Percentiles rank a stretch among this genome's conserved stretches.
Evolutionary conservation across 1,284 basidiomycete species (phyloP).

Genomic region (Marasmius oreades): DNA sequence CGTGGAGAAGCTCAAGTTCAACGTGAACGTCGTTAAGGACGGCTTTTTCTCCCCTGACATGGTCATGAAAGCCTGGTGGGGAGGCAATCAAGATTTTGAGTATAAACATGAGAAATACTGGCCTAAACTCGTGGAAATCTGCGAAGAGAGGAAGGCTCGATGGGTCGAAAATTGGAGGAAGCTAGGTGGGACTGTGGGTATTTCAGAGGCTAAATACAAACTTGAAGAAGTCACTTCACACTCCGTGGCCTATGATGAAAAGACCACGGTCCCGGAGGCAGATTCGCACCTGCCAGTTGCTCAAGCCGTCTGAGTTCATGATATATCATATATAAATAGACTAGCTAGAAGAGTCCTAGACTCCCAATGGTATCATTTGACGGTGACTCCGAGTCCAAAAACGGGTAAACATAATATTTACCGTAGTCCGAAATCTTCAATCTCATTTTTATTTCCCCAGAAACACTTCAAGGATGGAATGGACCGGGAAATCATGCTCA

Average conservation of each 20-base stretch:
- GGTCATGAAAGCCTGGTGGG: slow-evolving; percentile 60
- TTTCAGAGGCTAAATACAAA: slow-evolving; percentile 74
- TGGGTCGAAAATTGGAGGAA: slow-evolving; percentile 61
- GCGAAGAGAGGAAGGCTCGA: slow-evolving; percentile 43
- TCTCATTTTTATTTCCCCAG: neutral
- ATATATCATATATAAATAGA: no score
- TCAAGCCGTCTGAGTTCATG: neutral
- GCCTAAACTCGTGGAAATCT: slow-evolving; percentile 57
- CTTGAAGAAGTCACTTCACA: slow-evolving; percentile 8
- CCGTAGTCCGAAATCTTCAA: slow-evolving; percentile 4
- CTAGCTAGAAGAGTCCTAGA: no score
- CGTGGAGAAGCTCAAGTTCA: slow-evolving; percentile 67
- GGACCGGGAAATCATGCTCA: neutral
- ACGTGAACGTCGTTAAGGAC: slow-evolving; percentile 58
- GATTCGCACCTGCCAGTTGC: neutral
- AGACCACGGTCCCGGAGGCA: neutral
- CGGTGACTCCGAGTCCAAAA: neutral
- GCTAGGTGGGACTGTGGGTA: slow-evolving; percentile 61
- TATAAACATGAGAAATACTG: slow-evolving; percentile 77
- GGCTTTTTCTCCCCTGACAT: slow-evolving; percentile 55
- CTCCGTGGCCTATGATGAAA: slow-evolving; percentile 2
- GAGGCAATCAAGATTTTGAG: slow-evolving; percentile 56
- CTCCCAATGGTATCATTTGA: no score
- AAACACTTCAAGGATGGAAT: slow-evolving; percentile 5
- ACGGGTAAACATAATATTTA: slow-evolving; percentile 1